Base-by-base conservation (phyloP, 768 basidiomycete genomes). In the Nidularia pulvinata region DNA sequence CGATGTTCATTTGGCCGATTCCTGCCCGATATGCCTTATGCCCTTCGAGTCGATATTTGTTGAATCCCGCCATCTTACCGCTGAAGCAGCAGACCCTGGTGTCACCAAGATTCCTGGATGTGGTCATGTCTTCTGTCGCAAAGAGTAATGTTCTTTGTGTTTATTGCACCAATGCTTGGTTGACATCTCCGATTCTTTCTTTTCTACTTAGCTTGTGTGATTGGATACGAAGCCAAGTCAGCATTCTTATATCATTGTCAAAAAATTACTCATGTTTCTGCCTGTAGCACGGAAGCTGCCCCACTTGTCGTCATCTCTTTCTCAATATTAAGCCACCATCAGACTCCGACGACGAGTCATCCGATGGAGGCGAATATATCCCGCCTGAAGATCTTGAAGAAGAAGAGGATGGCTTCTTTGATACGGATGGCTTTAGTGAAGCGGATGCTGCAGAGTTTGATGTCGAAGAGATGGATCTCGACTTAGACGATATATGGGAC, bases 221-320 rank as follows among this genome's bases (percentile, higher is more conserved):
- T 62, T 90, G 88, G 88, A 85, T 90, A 56, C 69, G 69, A 51
- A 79, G 76, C 50, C 61, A 76, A 55, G 87, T 86, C 61, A 53
- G 77, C 53, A 16, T 49, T 46, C 14, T 35, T 30, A 22, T 49
- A 19, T 22, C 16, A 22, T 48, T 7, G 36, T 16, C 13, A 32
- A 39, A 44, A 49, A 52, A 44, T 49, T 43, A 56, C 11, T 22
- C 22, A 43, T 46, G n/a, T 11, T 35, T 10, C 37, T 32, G 19
- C 52, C 16, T 63, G 4, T 55, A 88, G 85, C 87, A 88, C 59
- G 87, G 87, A 11, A 88, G 74, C 58, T 90, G 88, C 58, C 88
- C 88, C 13, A 80, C 85, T 4, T 90, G 88, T 63, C 73, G 88
- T 33, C 70, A 82, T 54, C 65, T 70, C 5, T 88, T 89, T 66